Base-by-base conservation (phyloP, 163 green algal genomes). In the Coccomyxa subellipsoidea region DNA sequence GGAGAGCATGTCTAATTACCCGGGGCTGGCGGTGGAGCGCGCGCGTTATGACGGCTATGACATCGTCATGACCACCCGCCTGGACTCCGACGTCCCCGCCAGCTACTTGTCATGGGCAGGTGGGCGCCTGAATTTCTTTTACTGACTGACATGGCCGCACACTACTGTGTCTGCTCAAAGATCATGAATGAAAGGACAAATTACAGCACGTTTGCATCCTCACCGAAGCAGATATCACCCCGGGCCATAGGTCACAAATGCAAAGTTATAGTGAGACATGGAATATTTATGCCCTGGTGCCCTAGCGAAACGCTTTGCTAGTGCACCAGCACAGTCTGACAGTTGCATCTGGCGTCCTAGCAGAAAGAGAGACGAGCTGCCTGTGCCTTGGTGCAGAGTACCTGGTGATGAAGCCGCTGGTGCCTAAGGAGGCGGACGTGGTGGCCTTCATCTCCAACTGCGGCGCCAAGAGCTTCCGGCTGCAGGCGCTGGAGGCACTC, bases 371-470 rank as follows among this genome's bases (percentile, higher is more conserved):
- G 66, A 32, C 8, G 10, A 73, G 29, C 66, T 36, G 66, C 8
- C 8, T 32, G 66, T 32, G 8, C 1, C n/a, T 35, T 73, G 66
- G 18, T 73, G 66, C 66, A 73, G 66, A 73, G 66, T 73, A 73
- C 66, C 10, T 36, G 29, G 27, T 73, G 29, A 73, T 73, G 66
- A 34, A 32, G 66, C 66, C 66, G 21, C 29, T 73, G 66, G n/a
- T 4, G 7, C 29, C 27, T 18, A 73, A 73, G 66, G 8, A 34
- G 66, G 66, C 21, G 66, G 66, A 73, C 10, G 66, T 34, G 27
- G 66, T n/a, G 66, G 66, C 66, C 66, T 73, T 73, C 66, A 73
- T 73, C 66, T 73, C 66, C 7, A 73, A 73, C 66, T 73, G 66
- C 66, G 66, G 66, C 18, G 66, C 66, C 21, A 32, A 73, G 7